Evolutionary conservation across 805 yeast species (phyloP), one percentile per base, ranked within the genome.

Genomic region (Priceomyces carsonii): DNA sequence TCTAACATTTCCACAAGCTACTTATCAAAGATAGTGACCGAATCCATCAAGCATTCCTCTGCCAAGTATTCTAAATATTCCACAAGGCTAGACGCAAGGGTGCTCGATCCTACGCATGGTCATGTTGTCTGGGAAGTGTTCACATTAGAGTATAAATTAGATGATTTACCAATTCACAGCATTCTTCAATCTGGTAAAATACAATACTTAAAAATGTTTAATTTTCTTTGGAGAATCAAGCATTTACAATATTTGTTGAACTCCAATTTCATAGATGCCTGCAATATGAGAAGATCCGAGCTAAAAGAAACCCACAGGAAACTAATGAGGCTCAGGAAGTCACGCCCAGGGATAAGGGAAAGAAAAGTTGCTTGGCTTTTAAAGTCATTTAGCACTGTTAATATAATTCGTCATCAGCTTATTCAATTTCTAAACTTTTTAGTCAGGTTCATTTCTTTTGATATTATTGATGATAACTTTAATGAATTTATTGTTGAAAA

Each of bases 111-210:
- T 32, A 81, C 81, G 3, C 86, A 82, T 46, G 72, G 56, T 1
- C 77, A 80, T 18, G 61, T 78, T 33, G 96, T 96, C 1, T 90
- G 96, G 96, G 95, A 90, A 53, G 88, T 85, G 2, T 90, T 91
- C 55, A 87, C 96, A 0, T 63, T 90, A 23, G 97, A 89, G 52
- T 93, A 85, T 56, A 66, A 74, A 35, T 50, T 77, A 8, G 71
- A 77, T 6, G 64, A 73, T 18, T 70, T 85, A 3, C 64, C 91
- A 12, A 63, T 81, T 24, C 73, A 75, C 23, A 44, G 53, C 3
- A 38, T 68, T 55, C 29, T 61, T 49, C 40, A 67, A 44, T 31
- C 69, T 69, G 37, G 85, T 18, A 39, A 45, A 39, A 44, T 49
- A 1, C 57, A 58, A 39, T 91, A 91, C 55, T 65, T 88, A 33